phyloP scores from a whole-genome alignment of 106 monocot species.

The Ottelia alismoides region DNA sequence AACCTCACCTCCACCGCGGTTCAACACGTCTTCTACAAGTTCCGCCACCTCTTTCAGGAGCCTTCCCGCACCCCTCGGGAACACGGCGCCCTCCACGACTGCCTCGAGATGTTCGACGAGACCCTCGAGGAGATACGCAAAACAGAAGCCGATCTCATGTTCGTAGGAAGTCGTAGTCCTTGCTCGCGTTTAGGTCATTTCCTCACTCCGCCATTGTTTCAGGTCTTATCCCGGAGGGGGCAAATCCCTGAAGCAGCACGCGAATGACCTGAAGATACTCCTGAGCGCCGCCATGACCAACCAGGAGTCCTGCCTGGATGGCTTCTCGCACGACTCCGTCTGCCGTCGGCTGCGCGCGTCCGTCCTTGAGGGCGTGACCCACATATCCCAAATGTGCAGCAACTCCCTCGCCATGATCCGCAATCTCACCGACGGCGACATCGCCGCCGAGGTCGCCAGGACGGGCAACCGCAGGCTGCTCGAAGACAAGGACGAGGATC shows the following conservation, averaged over 20 bases:
- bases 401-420: constrained; percentile 68
- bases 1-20: constrained; percentile 8
- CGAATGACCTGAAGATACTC: constrained; percentile 69
- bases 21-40: constrained; percentile 1
- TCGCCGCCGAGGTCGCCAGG: no score
- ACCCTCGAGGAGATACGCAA: constrained; percentile 11
- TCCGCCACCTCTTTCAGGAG: neutral
- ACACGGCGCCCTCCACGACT: constrained; percentile 12
- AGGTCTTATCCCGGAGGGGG: constrained; percentile 11
- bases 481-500: constrained; percentile 19
- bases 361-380: constrained; percentile 29
- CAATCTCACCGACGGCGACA: constrained; percentile 24
- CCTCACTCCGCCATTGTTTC: constrained; percentile 42
- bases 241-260: constrained; percentile 1
- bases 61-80: constrained; percentile 1
- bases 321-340: constrained; percentile 23
- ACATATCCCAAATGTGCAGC: constrained; percentile 43
- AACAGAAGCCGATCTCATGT: constrained; percentile 1
- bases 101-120: constrained; percentile 21
- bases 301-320: constrained; percentile 77
- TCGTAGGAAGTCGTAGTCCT: no score
- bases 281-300: constrained; percentile 77
- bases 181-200: no score
- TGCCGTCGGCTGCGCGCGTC: constrained; percentile 15
- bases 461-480: constrained; percentile 21